Evolutionary conservation across 108 stramenopile species (phyloP), one percentile per base, ranked within the genome.

Genomic region (Skeletonema potamos): DNA sequence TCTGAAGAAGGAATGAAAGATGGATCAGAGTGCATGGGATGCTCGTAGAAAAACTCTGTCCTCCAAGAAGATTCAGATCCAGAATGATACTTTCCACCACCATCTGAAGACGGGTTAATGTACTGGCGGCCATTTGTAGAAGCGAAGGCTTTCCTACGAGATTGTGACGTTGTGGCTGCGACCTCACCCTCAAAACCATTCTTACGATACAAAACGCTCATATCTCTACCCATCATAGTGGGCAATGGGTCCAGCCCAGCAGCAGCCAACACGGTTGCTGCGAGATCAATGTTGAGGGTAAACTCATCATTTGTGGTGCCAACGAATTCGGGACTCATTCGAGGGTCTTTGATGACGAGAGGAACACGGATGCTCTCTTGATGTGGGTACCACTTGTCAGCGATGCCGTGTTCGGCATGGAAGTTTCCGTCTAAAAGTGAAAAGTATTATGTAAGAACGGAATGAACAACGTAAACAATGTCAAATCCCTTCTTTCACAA

Each of bases 11-110:
- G 90, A 29, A 94, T 90, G 29, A 78, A 72, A 13, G 78, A 55
- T 29, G 64, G 77, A 70, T 83, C 79, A 54, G 62, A 64, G 43
- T 82, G 70, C 77, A 83, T 72, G 0, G 88, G 85, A 62, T 82
- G 74, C 61, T 92, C 92, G 51, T 92, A 92, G 54, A 87, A 92
- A 70, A 88, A 92, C 57, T 92, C 92, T 26, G 85, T 76, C 15
- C 92, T 74, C 92, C 92, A 92, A 26, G 65, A 67, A 43, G 37
- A 58, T 58, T 74, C 72, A 4, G 79, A 63, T 26, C 79, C 79
- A 54, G 79, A 73, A 57, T 81, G 79, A 70, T 71, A 79, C 58
- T 70, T 61, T 57, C 78, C 75, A 41, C 59, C 56, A 44, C 78
- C 82, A 64, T 80, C 77, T 4, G 69, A 70, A 4, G 77, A 72